These are phyloP conservation scores for Ganoderma resinaceum DNA, from an alignment of 1,284 basidiomycete species.

Conservation along the genomic window DNA sequence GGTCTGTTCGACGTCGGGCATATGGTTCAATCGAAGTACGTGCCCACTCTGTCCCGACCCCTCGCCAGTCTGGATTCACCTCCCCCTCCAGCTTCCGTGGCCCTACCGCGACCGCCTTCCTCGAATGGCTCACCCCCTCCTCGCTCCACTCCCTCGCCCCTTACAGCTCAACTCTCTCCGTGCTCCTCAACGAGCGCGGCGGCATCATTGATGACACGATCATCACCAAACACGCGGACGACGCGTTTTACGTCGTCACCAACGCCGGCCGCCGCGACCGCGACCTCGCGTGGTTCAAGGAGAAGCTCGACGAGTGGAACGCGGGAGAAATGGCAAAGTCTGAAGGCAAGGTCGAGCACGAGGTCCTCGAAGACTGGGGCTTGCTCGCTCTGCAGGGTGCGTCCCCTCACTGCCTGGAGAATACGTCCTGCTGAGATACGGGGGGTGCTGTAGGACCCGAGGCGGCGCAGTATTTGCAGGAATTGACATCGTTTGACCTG, in stretches of 20 bases:
- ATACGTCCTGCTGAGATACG: background rate
- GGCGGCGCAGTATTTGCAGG: slow-evolving; percentile 80
- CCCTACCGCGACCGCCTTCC: slow-evolving; percentile 75
- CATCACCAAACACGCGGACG: slow-evolving; percentile 83
- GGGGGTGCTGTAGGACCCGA: slow-evolving; percentile 71
- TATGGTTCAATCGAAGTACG: slow-evolving; percentile 91
- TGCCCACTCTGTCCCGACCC: slow-evolving; percentile 9
- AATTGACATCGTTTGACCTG: slow-evolving; percentile 79
- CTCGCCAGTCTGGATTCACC: slow-evolving; percentile 9
- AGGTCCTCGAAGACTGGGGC: slow-evolving; percentile 87
- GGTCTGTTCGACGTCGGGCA: slow-evolving; percentile 98
- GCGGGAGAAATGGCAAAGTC: slow-evolving; percentile 51
- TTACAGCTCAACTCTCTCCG: slow-evolving; percentile 84
- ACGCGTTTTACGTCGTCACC: slow-evolving; percentile 94
- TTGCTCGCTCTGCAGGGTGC: slow-evolving; percentile 90
- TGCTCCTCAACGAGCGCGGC: slow-evolving; percentile 87
- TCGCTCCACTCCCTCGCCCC: slow-evolving; percentile 72
- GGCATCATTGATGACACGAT: slow-evolving; percentile 97
- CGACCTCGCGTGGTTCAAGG: slow-evolving; percentile 83
- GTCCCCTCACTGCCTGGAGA: slow-evolving; percentile 16
- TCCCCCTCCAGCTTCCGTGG: slow-evolving; percentile 70
- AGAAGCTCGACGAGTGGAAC: slow-evolving; percentile 82
- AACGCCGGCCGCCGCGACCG: slow-evolving; percentile 90
- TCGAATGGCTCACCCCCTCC: slow-evolving; percentile 87
- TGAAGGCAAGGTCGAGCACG: slow-evolving; percentile 75